Evolutionary conservation across 2,329 filamentous ascomycete species (phyloP), one percentile per base, ranked within the genome.

Genomic region (Colletotrichum brevisporum): DNA sequence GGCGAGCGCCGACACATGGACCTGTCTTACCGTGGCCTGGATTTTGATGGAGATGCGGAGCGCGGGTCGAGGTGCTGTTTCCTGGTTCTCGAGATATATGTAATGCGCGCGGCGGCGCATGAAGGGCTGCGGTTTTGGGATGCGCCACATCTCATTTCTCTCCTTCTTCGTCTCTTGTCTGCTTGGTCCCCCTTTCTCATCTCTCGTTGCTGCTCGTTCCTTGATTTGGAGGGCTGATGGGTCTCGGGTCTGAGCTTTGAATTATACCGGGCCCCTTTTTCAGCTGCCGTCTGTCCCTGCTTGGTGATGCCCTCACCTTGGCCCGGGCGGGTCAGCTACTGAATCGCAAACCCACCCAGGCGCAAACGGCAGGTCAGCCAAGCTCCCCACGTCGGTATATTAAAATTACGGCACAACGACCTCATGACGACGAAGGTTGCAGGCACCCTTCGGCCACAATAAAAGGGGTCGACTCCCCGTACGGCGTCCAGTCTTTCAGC

Each of bases 341-440:
- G 61, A 66, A 60, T 58, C 63, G 62, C 54, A 58, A 69, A 66
- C 66, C 66, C 66, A 69, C 66, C 54, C 48, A 58, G 54, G 61
- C 54, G 53, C 50, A 27, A 45, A 47, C 60, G 53, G 65, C 60
- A 58, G 15, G 31, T 61, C 53, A 48, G 66, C 61, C 62, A 60
- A 66, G 61, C 63, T 66, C 66, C 66, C 66, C 66, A 66, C 62
- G 61, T 24, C 51, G 54, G 31, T 66, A 69, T 55, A 69, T 69
- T 60, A 69, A 66, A 51, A 69, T 65, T 69, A 69, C 66, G 66
- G 62, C 66, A 69, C 54, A 69, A 60, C 66, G 61, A 69, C 54
- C 66, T 69, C 66, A 69, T 69, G 43, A 66, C 52, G 13, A 43
- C 24, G n/a, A 36, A 55, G 12, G 43, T 27, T 66, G 41, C 66